Base-by-base conservation (phyloP, 208 protist genomes). In the Leishmania gerbilli region DNA sequence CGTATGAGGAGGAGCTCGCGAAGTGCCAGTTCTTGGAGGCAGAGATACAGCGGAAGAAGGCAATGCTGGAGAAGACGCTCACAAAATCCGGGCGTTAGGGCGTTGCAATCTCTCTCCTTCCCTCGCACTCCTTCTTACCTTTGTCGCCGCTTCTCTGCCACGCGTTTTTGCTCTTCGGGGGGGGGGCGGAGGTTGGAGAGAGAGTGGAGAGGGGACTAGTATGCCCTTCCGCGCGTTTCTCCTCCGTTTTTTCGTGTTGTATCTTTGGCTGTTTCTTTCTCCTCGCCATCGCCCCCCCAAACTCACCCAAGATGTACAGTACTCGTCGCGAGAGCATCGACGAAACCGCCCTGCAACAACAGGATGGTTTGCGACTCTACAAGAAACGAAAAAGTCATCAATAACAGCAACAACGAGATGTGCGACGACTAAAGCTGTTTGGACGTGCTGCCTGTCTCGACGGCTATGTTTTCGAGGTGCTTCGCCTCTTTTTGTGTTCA, bases 1-100 rank as follows among this genome's bases (percentile, higher is more conserved):
- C 84, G 67, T 87, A 96, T 68, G 92, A 97, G 40, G 93, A 95
- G 78, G 84, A 78, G 37, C 80, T 96, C 27, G 91, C 92, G 79
- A 90, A 81, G 68, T 86, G 90, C 71, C 90, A 89, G 40, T 94
- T 90, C 58, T 79, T 91, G 42, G 93, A 96, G 69, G 90, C 92
- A 31, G 89, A 98, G 71, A 91, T 92, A 31, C 87, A 84, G 79
- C 91, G 89, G 45, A 88, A 88, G 72, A 91, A 92, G 80, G 93
- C 84, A 37, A 42, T 87, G 74, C 68, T 89, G 27, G 92, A 94
- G 64, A 98, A 98, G 82, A 81, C 80, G 7, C 92, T 87, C 51
- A 71, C 62, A 27, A 86, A 87, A 31, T 69, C 55, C 0, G 72
- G 83, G 21, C 55, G 56, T 27, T 83, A 64, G 45, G 21, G 64